Conservation (phyloP, 805 yeast genomes). For the Blastobotrys attinorum region DNA sequence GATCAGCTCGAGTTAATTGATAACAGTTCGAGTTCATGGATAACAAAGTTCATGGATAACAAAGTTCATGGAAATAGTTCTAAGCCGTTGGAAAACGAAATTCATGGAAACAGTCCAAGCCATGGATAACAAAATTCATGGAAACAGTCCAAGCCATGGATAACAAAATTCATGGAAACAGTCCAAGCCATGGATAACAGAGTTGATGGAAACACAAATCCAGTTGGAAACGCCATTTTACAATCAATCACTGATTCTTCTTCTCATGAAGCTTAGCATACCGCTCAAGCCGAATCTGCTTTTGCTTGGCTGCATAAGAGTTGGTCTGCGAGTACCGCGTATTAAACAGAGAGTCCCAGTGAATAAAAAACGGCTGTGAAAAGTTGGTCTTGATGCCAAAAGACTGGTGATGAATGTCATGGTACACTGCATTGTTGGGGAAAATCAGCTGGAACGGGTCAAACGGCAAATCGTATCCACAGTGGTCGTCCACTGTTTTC, state of each 20-base stretch:
- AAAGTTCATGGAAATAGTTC: too few species aligned
- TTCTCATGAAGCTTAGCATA: conserved; percentile 7
- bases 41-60: too few species aligned
- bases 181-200: too few species aligned
- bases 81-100: too few species aligned
- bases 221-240: too few species aligned
- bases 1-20: too few species aligned
- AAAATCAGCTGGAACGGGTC: conserved; percentile 85
- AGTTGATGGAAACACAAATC: too few species aligned
- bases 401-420: conserved; percentile 94
- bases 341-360: conserved; percentile 74
- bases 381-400: conserved; percentile 92
- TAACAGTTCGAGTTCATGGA: too few species aligned
- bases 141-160: too few species aligned
- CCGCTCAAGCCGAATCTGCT: conserved; percentile 35
- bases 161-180: too few species aligned
- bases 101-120: too few species aligned
- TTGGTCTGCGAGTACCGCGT: conserved; percentile 67
- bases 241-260: conserved; percentile 2
- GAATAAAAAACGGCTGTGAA: conserved; percentile 91
- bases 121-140: too few species aligned
- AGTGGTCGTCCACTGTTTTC: conserved; percentile 97
- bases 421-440: conserved; percentile 94
- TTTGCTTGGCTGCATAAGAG: conserved; percentile 56
- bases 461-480: conserved; percentile 91